A percentile compares a stretch with the other conserved stretches of the same genome.
Evolutionary conservation across 768 basidiomycete species (phyloP).

Genomic region (Tricholoma bakamatsutake): DNA sequence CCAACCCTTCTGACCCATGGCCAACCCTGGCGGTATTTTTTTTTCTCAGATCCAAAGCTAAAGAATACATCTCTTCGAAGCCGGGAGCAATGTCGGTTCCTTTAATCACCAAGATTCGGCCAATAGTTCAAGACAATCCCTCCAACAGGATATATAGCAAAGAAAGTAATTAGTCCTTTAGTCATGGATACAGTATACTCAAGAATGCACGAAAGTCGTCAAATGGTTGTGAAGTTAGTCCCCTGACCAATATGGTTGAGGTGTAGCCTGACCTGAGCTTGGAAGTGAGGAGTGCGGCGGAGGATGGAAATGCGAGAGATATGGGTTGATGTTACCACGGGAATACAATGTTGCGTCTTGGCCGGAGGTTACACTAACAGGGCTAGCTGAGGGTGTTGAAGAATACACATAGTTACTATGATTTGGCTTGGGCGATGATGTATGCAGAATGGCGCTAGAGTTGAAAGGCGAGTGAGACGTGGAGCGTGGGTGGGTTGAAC

Average conservation of each 20-base stretch:
- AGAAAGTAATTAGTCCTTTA: neutral
- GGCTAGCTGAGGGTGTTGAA: slow-evolving; percentile 5
- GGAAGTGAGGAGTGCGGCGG: neutral
- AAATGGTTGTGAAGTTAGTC: neutral
- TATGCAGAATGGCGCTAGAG: slow-evolving; percentile 23
- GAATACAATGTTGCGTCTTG: slow-evolving; percentile 1
- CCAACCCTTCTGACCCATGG: no score
- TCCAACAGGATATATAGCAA: neutral
- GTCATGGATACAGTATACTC: neutral
- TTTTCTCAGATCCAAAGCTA: no score
- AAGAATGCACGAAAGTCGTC: neutral
- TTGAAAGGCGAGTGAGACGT: slow-evolving; percentile 20
- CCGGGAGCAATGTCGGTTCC: no score
- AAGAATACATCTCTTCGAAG: no score
- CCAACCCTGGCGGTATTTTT: no score
- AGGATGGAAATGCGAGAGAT: slow-evolving; percentile 3
- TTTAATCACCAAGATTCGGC: no score
- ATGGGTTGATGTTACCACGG: slow-evolving; percentile 11
- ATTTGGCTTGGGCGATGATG: neutral
- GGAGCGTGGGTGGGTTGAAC: slow-evolving; percentile 18
- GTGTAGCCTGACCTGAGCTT: neutral
- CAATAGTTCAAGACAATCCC: neutral
- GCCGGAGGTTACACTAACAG: neutral
- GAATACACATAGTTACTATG: slow-evolving; percentile 3
- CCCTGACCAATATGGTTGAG: neutral